Evolutionary conservation across 2,329 filamentous ascomycete species (phyloP), one percentile per base, ranked within the genome.

Genomic region (Colletotrichum sp.): DNA sequence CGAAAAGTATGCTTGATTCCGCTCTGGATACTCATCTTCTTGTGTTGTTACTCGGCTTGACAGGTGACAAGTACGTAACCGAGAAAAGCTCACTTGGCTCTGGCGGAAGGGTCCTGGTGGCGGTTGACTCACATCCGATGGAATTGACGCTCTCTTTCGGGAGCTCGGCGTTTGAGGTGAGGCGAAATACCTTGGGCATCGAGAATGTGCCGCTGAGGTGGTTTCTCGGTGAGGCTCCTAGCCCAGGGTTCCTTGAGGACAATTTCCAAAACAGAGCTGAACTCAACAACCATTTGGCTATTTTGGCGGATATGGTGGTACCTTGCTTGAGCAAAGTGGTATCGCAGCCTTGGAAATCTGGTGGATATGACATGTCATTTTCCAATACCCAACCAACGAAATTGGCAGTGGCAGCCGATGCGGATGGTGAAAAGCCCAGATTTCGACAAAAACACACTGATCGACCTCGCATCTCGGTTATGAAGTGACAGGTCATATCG

Each of bases 281-380:
- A 32, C 48, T 32, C 34, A 66, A 52, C 55, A 66, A 52, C 55
- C n/a, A 60, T 48, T 65, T 32, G 39, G 39, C 13, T 55, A 64
- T 18, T 7, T 21, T 28, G 70, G 55, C 55, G 43, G 64, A 64
- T 26, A 24, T 18, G 6, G 24, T 39, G 21, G 18, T 48, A 48
- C 24, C 57, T 68, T 34, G 32, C n/a, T 64, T 28, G 70, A 34
- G 70, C 18, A 43, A 43, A 36, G 30, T 52, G 30, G 68, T 32
- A 21, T 63, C 26, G 39, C 26, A 57, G 39, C 69, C 26, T 30
- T 18, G 71, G 26, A 69, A 32, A 72, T 69, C 36, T 73, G 28
- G 64, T 55, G 18, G 21, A 73, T 68, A 66, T 65, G 73, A 75
- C 32, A n/a, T 18, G 48, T 75, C 73, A 64, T 68, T 73, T 75